Evolutionary conservation across 2,329 filamentous ascomycete genomes (phyloP).

Genomic region (Aurifilum marmelostoma): DNA sequence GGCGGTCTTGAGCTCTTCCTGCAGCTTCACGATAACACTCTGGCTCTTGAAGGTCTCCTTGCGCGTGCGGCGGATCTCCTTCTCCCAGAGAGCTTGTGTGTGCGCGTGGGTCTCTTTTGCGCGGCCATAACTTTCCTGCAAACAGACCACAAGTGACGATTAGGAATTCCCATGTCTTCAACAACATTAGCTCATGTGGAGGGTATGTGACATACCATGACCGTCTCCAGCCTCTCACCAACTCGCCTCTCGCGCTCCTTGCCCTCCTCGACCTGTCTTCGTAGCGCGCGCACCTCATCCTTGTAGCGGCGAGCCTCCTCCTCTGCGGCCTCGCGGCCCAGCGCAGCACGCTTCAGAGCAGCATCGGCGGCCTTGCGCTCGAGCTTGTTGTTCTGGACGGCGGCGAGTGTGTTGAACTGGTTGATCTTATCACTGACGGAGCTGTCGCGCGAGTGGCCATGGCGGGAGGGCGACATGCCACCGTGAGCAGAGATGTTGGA

Average conservation of each 20-base stretch:
- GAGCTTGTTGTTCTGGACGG: constrained; percentile 59
- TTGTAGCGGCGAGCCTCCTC: constrained; percentile 65
- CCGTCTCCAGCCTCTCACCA: constrained; percentile 66
- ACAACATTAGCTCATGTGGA: not conserved
- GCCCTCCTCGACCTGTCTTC: constrained; percentile 65
- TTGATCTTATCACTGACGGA: constrained; percentile 70
- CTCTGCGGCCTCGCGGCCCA: constrained; percentile 73
- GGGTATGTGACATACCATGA: constrained; percentile 60
- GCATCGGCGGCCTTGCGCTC: constrained; percentile 69
- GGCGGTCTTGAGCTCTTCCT: constrained; percentile 71
- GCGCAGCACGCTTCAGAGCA: constrained; percentile 66
- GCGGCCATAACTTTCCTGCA: constrained; percentile 69
- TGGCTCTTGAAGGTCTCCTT: constrained; percentile 79
- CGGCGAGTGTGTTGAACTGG: constrained; percentile 71
- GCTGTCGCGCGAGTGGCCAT: constrained; percentile 56
- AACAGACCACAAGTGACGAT: not conserved
- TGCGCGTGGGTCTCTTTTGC: constrained; percentile 71
- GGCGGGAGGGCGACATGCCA: constrained; percentile 42
- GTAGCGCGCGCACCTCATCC: constrained; percentile 61
- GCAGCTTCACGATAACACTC: constrained; percentile 69
- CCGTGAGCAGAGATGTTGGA: constrained; percentile 32
- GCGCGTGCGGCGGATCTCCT: constrained; percentile 69
- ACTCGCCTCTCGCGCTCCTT: constrained; percentile 68
- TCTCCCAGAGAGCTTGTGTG: constrained; percentile 71
- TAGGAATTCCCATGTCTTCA: not conserved